A percentile compares a stretch with the other conserved stretches of the same genome.
Conservation (phyloP, 352 stramenopile genomes). For the Globisporangium paddicum region DNA sequence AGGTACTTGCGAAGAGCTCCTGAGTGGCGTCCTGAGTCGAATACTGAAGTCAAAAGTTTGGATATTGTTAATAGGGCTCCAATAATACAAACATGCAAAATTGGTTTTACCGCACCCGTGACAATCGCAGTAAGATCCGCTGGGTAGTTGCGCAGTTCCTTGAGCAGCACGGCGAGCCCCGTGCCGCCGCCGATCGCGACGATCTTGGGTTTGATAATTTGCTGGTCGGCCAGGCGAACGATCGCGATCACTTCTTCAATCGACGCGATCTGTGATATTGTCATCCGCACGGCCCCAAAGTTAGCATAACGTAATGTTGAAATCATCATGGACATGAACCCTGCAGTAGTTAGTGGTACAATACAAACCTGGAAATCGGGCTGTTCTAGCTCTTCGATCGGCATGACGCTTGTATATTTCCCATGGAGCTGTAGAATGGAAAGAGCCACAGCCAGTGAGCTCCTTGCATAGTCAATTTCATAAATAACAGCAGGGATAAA, state of each 20-base stretch:
- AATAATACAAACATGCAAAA: too few species aligned
- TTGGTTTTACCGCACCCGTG: slow-evolving; percentile 58
- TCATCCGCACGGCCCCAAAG: background rate
- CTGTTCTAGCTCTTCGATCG: slow-evolving; percentile 78
- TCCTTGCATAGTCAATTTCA: background rate
- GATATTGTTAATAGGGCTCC: too few species aligned
- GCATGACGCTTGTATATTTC: slow-evolving; percentile 84
- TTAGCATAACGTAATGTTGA: background rate
- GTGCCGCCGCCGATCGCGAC: slow-evolving; percentile 79
- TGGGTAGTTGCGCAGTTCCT: slow-evolving; percentile 79
- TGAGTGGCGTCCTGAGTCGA: slow-evolving; percentile 81
- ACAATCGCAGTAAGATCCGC: slow-evolving; percentile 84
- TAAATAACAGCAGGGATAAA: background rate
- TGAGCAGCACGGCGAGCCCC: slow-evolving; percentile 76
- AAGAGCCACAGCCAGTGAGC: background rate
- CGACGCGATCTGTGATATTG: slow-evolving; percentile 49
- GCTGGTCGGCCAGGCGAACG: slow-evolving; percentile 71
- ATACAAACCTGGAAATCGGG: slow-evolving; percentile 63
- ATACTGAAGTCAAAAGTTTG: slow-evolving; percentile 31
- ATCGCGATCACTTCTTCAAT: slow-evolving; percentile 75
- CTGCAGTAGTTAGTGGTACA: background rate
- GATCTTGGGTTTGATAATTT: slow-evolving; percentile 80
- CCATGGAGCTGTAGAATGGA: slow-evolving; percentile 54
- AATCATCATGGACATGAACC: background rate
- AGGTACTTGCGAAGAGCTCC: slow-evolving; percentile 78